phyloP scores from a whole-genome alignment of 2,329 filamentous ascomycete species.

The Penicillium sp. region DNA sequence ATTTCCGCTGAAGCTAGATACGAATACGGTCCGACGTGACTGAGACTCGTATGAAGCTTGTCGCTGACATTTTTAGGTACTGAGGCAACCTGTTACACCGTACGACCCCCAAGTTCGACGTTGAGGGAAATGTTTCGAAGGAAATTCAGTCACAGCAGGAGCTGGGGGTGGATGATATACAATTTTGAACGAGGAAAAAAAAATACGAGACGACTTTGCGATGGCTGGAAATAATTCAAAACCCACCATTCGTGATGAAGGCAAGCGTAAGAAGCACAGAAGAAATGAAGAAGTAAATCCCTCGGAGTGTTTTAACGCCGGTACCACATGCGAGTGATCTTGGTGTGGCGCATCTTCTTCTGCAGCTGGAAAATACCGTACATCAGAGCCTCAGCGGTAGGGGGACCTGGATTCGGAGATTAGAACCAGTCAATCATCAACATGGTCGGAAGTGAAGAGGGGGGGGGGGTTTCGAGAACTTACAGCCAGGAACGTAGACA shows the following conservation, averaged over 20 bases:
- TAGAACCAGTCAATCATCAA: constrained; percentile 3
- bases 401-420: constrained; percentile 35
- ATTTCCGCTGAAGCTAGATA: too few species aligned
- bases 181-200: constrained; percentile 18
- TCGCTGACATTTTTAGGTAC: not conserved
- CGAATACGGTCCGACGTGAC: too few species aligned
- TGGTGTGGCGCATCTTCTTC: constrained; percentile 64
- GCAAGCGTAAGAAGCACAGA: constrained; percentile 5
- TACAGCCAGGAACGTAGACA: constrained; percentile 76
- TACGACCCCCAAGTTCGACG: not conserved
- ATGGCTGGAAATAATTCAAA: constrained; percentile 15
- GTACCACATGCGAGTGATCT: constrained; percentile 55
- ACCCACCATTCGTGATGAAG: constrained; percentile 12
- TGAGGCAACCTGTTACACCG: not conserved
- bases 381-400: constrained; percentile 52
- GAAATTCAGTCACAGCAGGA: constrained; percentile 1
- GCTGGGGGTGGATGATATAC: constrained; percentile 20
- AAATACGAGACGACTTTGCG: constrained; percentile 18
- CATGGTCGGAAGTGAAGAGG: too few species aligned
- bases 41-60: too few species aligned
- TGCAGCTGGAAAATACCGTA: constrained; percentile 71
- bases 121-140: not conserved
- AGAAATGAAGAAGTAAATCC: too few species aligned
- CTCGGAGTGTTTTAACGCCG: constrained; percentile 35
- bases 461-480: too few species aligned